Evolutionary conservation across 176 grass and related monocot genomes (phyloP).

Genomic region (Avena eriantha): DNA sequence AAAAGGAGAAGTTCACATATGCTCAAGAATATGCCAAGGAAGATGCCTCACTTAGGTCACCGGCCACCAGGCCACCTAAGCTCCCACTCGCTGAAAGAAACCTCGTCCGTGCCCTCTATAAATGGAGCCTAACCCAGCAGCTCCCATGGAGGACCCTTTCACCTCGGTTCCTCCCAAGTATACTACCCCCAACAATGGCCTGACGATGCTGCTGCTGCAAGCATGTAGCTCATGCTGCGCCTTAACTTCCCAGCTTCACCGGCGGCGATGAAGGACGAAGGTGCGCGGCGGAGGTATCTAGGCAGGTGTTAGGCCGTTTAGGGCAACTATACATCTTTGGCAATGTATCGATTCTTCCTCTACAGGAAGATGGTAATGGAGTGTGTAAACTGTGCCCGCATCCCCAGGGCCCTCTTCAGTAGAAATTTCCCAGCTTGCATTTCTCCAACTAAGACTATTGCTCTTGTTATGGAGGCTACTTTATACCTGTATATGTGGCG

Average conservation of each 20-base stretch:
- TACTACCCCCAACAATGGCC: constrained; percentile 43
- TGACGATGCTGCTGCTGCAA: constrained; percentile 1
- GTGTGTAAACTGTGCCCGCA: background rate
- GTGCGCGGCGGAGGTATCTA: background rate
- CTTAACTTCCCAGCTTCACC: background rate
- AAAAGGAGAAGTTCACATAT: constrained; percentile 41
- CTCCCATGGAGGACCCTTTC: constrained; percentile 53
- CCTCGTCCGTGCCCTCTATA: constrained; percentile 40
- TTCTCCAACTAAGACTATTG: background rate
- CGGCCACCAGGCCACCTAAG: constrained; percentile 43
- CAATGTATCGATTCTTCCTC: constrained; percentile 38
- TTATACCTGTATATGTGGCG: background rate
- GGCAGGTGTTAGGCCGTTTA: constrained; percentile 54
- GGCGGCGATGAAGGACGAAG: background rate
- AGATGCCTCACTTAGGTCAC: constrained; percentile 50
- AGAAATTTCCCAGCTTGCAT: constrained; percentile 34
- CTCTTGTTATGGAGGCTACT: background rate
- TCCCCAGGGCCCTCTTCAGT: background rate
- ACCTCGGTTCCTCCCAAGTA: constrained; percentile 18
- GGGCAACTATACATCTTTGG: constrained; percentile 77
- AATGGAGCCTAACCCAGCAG: constrained; percentile 25
- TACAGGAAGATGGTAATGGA: constrained; percentile 31
- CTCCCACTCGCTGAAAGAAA: constrained; percentile 49
- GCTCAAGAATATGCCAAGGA: constrained; percentile 59
- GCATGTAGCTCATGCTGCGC: constrained; percentile 21